Conservation (phyloP, 345 rosid species). For the Citrus maxima region DNA sequence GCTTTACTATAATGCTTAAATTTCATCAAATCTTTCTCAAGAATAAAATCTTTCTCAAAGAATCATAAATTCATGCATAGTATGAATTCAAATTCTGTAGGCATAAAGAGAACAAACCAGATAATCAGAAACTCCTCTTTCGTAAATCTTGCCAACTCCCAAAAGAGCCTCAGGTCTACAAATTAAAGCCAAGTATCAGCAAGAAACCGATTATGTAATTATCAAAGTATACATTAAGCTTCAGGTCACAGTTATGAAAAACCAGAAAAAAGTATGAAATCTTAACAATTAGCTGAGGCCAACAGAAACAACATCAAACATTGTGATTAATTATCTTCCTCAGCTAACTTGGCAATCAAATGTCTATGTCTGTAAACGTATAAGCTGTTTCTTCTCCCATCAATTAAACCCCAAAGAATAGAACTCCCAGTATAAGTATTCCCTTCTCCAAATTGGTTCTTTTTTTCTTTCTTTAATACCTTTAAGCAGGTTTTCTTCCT, state of each 20-base stretch:
- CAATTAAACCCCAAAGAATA: not conserved
- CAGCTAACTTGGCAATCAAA: not conserved
- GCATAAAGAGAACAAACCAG: constrained; percentile 42
- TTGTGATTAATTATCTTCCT: not conserved
- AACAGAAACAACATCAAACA: not conserved
- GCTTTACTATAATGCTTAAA: not conserved
- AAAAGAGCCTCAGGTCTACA: constrained; percentile 48
- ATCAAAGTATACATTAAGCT: not conserved
- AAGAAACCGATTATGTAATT: not conserved
- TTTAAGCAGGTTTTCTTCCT: no score
- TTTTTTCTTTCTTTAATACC: no score
- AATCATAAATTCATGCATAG: not conserved
- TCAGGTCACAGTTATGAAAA: not conserved
- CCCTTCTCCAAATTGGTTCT: no score
- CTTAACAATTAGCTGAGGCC: not conserved
- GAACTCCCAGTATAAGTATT: no score
- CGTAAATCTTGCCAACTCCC: constrained; percentile 66
- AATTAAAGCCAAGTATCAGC: constrained; percentile 10
- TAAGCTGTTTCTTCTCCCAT: not conserved
- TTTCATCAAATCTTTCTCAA: not conserved
- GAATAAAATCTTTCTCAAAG: no score
- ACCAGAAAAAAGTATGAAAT: not conserved
- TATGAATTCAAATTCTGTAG: not conserved
- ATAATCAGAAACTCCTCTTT: constrained; percentile 72
- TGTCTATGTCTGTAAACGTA: not conserved